Evolutionary conservation across 2,329 filamentous ascomycete genomes (phyloP).

Genomic region (Pyrenochaeta sp.): DNA sequence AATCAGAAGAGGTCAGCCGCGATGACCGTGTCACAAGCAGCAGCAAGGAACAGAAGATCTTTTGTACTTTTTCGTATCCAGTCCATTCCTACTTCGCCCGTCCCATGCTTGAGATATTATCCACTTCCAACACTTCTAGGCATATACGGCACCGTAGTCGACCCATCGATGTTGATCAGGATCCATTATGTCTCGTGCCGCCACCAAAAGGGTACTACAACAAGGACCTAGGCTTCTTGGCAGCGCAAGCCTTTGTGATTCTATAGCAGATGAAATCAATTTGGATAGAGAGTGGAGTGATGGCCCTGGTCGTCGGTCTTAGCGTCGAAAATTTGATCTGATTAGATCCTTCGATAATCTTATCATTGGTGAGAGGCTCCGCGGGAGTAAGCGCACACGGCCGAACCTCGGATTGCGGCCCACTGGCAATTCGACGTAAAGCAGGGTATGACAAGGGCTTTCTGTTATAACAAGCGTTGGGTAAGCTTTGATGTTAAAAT

Average conservation of each 20-base stretch:
- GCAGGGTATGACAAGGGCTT: too few species aligned
- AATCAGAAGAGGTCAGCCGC: background rate
- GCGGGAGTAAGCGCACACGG: background rate
- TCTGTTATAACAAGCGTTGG: too few species aligned
- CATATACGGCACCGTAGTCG: background rate
- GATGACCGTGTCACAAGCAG: background rate
- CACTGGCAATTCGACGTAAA: too few species aligned
- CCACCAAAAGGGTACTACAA: background rate
- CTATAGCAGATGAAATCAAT: background rate
- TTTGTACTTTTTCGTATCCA: background rate
- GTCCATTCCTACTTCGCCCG: background rate
- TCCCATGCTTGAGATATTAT: background rate
- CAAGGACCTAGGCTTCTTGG: background rate
- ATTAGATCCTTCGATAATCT: slow-evolving; percentile 16
- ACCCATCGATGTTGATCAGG: background rate
- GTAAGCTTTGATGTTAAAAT: background rate
- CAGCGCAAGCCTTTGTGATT: background rate
- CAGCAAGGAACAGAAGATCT: background rate
- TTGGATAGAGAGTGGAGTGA: slow-evolving; percentile 4
- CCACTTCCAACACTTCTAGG: background rate
- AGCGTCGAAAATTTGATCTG: slow-evolving; percentile 15
- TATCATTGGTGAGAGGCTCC: background rate
- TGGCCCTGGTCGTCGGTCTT: background rate
- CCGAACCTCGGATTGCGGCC: background rate
- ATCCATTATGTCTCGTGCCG: background rate